Conservation (phyloP, 23 red algal genomes). For the Gracilaria gracilis region DNA sequence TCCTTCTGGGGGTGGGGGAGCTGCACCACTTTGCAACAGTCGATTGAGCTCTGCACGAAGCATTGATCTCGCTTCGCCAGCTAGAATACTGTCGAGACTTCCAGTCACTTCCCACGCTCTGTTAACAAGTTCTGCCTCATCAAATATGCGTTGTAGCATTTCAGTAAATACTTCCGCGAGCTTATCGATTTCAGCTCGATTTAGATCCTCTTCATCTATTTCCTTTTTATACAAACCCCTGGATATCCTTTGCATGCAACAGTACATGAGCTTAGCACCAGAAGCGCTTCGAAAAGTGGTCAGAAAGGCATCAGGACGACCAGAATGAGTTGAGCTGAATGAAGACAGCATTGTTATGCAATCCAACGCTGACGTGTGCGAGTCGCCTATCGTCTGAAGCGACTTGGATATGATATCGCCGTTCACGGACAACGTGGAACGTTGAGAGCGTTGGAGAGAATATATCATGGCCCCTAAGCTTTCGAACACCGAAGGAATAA, state of each 20-base stretch:
- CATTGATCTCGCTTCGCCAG: conserved; percentile 15
- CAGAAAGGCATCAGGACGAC: conserved; percentile 51
- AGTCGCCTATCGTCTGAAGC: conserved; percentile 34
- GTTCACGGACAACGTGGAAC: background rate
- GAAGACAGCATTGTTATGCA: conserved; percentile 36
- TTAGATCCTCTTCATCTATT: conserved; percentile 43
- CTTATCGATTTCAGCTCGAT: background rate
- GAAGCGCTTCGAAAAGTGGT: conserved; percentile 55
- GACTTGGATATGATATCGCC: conserved; percentile 8
- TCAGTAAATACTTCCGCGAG: conserved; percentile 38
- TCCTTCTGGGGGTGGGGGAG: conserved; percentile 48
- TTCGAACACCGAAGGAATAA: conserved; percentile 52
- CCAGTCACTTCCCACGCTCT: conserved; percentile 62
- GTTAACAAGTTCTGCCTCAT: conserved; percentile 49
- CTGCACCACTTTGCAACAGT: conserved; percentile 28
- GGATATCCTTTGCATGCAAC: conserved; percentile 56
- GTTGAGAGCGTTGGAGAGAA: conserved; percentile 30
- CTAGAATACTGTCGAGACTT: conserved; percentile 43
- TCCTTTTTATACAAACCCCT: conserved; percentile 23
- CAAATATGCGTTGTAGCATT: conserved; percentile 42
- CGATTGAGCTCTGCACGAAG: conserved; percentile 58
- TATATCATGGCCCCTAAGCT: conserved; percentile 57
- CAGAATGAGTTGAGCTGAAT: conserved; percentile 41
- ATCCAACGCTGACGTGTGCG: conserved; percentile 24
- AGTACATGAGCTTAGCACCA: conserved; percentile 49